Evolutionary conservation across 1,284 basidiomycete genomes (phyloP), one percentile per base, ranked within the genome.

Genomic region (Cutaneotrichosporon sp.): DNA sequence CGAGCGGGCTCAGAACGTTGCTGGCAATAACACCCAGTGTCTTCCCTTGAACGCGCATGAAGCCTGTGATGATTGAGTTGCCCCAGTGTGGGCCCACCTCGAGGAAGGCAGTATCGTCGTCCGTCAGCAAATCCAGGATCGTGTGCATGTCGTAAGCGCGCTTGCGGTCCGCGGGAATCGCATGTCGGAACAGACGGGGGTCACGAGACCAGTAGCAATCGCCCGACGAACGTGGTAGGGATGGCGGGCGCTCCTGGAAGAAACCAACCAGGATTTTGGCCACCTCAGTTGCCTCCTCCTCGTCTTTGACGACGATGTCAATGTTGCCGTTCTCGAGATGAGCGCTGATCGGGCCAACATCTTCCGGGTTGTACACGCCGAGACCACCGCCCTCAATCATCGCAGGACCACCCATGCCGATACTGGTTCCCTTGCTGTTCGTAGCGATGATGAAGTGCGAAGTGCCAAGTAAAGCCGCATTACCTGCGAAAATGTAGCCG

Each of bases 351-450:
- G 57, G 57, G 1, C 57, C 57, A 5, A 59, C 53, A 5, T 59
- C 57, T 22, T 59, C 57, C n/a, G 57, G 53, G 16, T 44, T 43
- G 44, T 44, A 32, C 12, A 42, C 47, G 20, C 53, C 57, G 7
- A 59, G 53, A 3, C 53, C 53, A 10, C 57, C 57, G 22, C 57
- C 57, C 45, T 55, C 57, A 29, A 59, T 55, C 57, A 59, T 59
- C 2, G 57, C 57, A 1, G 57, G 57, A 0, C 57, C 57, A 11
- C 57, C 57, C 57, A 59, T 59, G 12, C 57, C 57, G 26, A 59
- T 55, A 16, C 42, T 47, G 5, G 57, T 59, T 16, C 53, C 53
- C 17, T 34, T 46, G 31, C 50, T 38, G 34, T 50, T 50, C 4
- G 57, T 59, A 1, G 57, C 57, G 14, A 59, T 51, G 51, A 59